Base-by-base conservation (phyloP, 306 rosid species). In the Cucurbita argyrosperma region DNA sequence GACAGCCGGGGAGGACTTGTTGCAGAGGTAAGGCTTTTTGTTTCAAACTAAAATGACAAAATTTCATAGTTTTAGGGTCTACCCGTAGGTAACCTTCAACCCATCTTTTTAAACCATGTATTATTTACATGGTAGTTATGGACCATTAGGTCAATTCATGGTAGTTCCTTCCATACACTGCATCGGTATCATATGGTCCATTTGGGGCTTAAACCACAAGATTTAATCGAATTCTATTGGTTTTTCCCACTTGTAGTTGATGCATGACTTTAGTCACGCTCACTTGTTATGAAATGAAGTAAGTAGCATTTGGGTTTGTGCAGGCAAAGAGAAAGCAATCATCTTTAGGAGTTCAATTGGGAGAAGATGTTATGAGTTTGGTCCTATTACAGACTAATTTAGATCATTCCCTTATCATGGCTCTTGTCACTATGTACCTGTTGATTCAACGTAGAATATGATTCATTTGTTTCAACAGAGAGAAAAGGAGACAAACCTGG, bases 301-400 rank as follows among this genome's bases (percentile, higher is more conserved):
- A 56, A 15, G 4, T 59, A 26, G 38, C 30, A 3, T 30, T 51
- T 18, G 46, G 66, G 52, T 35, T 61, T 58, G 26, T 78, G 77
- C 87, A 90, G 98, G 94, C 87, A 71, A 89, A 88, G 83, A 86
- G 81, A 77, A 91, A 91, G 56, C 76, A 78, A 4, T 78, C 90
- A 45, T 2, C 80, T 23, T 77, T 82, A 15, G 97, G 96, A 42
- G 79, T 88, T 35, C 82, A 79, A 30, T 65, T 91, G 77, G 89
- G 88, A 81, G 78, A 81, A 71, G 85, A 76, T 79, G 85, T 81
- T 2, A 39, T 81, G 76, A 79, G 57, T 68, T 68, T 84, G 80
- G 74, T 46, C 21, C 69, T 81, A 43, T 62, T 79, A 71, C 80
- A 81, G 83, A 23, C 72, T 30, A 62, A 68, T 21, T 56, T 77